Conservation (phyloP, 176 grass and related monocot genomes). For the Alloteropsis semialata region DNA sequence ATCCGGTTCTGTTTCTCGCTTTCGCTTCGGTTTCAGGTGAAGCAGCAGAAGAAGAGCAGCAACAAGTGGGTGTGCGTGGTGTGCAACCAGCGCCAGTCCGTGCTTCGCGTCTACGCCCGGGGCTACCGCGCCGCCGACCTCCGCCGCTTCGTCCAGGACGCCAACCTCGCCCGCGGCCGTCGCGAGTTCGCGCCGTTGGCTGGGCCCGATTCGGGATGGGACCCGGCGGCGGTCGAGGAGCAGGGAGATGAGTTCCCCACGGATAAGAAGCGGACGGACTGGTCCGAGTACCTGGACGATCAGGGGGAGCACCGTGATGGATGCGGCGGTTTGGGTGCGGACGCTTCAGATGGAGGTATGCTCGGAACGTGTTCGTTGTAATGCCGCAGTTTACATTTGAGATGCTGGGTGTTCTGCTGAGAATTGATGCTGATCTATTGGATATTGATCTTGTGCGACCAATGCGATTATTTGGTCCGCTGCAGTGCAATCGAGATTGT, state of each 20-base stretch:
- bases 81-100: slow-evolving; percentile 84
- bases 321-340: neutral
- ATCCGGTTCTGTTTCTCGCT: neutral
- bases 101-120: slow-evolving; percentile 53
- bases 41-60: slow-evolving; percentile 83
- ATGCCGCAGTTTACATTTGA: neutral
- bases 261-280: slow-evolving; percentile 58
- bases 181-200: slow-evolving; percentile 18
- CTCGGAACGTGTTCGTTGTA: slow-evolving; percentile 10
- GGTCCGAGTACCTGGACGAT: slow-evolving; percentile 74
- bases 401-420: neutral
- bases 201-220: neutral
- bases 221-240: neutral
- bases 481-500: neutral
- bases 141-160: slow-evolving; percentile 77
- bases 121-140: slow-evolving; percentile 62
- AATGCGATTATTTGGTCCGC: neutral
- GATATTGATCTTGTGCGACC: neutral
- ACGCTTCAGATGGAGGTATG: slow-evolving; percentile 32
- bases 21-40: slow-evolving; percentile 49
- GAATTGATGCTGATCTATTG: neutral
- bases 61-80: slow-evolving; percentile 86
- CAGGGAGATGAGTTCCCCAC: neutral
- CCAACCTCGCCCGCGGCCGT: slow-evolving; percentile 61
- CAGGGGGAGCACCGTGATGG: slow-evolving; percentile 7